Evolutionary conservation across 164 flowering plant genomes (phyloP), one percentile per base, ranked within the genome.

Genomic region (Vitis riparia): DNA sequence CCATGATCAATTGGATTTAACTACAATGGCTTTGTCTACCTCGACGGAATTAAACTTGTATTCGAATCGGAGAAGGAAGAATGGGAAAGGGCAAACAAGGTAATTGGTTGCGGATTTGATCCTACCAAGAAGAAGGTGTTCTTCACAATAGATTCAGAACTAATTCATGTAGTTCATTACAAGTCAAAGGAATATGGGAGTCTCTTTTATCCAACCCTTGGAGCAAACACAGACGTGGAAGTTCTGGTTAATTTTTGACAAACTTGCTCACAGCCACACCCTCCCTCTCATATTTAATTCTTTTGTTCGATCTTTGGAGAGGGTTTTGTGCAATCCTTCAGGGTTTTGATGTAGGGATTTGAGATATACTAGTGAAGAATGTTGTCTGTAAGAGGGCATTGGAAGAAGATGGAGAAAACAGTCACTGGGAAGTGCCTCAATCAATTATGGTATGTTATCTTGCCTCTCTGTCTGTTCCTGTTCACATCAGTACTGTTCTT

Each of bases 101-200:
- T 91, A 55, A 87, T 95, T 2, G 98, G 99, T 2, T 93, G 97
- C 60, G 97, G 99, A 15, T 95, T 81, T 72, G 83, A 88, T 78
- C 99, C 99, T 0, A 78, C 71, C 53, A 80, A 82, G 49, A 91
- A 85, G 80, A 88, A 73, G 75, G 95, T 95, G 1, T 88, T 80
- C 72, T 91, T 89, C 87, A 93, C 97, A 1, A 76, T 90, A 27
- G 88, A 91, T 62, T 85, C 94, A 15, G 83, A 85, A 65, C 57
- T 91, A 57, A 81, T 87, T 1, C 97, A 87, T 66, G 83, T 81
- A 16, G 78, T 93, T 49, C 72, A 86, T 19, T 95, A 97, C 87
- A 87, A 86, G 65, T 60, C 93, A 0, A 92, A 89, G 67, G 94
- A 81, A 64, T 95, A 83, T 61, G 82, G 78, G 27, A 55, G 71